Percentiles rank a stretch among this genome's conserved stretches.
phyloP scores from a whole-genome alignment of 345 rosid genomes.

The Populus davidiana region DNA sequence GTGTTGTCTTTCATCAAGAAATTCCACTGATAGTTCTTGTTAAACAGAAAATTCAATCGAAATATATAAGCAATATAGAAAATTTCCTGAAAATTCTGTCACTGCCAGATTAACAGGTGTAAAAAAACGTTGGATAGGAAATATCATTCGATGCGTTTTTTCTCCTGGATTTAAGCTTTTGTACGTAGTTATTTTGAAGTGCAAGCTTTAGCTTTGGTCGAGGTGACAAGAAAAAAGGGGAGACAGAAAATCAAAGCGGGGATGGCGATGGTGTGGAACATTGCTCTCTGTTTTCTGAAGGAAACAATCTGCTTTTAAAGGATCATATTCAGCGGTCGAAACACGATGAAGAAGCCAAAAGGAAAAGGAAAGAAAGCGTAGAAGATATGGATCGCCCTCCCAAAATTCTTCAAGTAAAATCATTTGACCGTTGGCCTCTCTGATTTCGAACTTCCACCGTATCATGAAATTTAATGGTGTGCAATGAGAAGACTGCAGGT shows the following conservation, averaged over 20 bases:
- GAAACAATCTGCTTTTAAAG: constrained; percentile 17
- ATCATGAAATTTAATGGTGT: neutral
- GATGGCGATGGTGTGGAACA: neutral
- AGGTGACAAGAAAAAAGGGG: constrained; percentile 3
- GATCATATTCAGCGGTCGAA: constrained; percentile 2
- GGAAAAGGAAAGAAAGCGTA: neutral
- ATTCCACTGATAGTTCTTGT: neutral
- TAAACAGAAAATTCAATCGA: no score
- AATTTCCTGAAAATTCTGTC: no score
- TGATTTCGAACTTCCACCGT: neutral
- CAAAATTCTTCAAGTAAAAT: neutral
- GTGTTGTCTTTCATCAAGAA: neutral
- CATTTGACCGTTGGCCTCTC: neutral
- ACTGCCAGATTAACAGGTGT: no score
- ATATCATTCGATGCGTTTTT: neutral
- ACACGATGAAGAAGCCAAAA: constrained; percentile 2
- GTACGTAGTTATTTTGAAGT: neutral
- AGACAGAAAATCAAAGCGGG: constrained; percentile 30
- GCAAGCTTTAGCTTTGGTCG: neutral
- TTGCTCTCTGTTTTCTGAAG: constrained; percentile 23
- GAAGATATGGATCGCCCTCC: constrained; percentile 10
- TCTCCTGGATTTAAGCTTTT: neutral
- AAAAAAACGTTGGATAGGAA: neutral
- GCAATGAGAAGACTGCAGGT: neutral
- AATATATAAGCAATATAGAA: no score